A percentile compares a stretch with the other conserved stretches of the same genome.
Evolutionary conservation across 176 grass and related monocot genomes (phyloP).

Genomic region (Typha latifolia): DNA sequence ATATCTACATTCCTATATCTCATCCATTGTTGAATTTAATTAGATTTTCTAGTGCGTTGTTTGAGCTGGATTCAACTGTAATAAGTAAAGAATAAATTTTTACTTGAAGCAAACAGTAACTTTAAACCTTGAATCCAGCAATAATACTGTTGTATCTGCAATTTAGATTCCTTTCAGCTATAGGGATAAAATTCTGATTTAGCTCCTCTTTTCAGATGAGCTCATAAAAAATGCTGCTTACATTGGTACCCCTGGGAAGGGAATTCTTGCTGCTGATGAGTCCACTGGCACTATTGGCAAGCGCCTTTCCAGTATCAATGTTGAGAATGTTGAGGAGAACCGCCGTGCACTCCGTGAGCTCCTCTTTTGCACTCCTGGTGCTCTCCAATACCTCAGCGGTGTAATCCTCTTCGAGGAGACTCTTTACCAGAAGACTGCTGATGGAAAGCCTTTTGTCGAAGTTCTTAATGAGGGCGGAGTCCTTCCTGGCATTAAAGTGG

Average conservation of each 20-base stretch:
- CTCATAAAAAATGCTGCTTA: constrained; percentile 84
- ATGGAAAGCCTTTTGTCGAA: constrained; percentile 71
- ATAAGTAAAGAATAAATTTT: no score
- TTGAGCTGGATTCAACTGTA: no score
- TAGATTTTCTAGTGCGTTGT: no score
- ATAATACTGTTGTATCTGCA: background rate
- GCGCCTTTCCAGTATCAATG: constrained; percentile 80
- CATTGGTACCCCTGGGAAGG: constrained; percentile 88
- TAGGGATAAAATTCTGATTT: background rate
- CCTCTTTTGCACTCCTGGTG: constrained; percentile 68
- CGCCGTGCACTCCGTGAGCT: constrained; percentile 71
- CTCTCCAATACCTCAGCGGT: constrained; percentile 53
- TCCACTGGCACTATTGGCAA: constrained; percentile 89
- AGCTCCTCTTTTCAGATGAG: constrained; percentile 42
- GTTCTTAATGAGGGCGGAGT: constrained; percentile 53
- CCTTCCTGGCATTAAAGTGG: constrained; percentile 76
- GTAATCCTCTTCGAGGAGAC: constrained; percentile 90
- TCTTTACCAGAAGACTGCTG: constrained; percentile 86
- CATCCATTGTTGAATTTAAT: no score
- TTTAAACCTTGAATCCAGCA: no score
- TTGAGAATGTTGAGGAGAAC: constrained; percentile 81
- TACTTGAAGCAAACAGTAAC: no score
- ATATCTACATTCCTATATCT: no score
- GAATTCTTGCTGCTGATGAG: constrained; percentile 79
- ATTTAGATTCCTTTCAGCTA: background rate